Evolutionary conservation across 106 monocot species (phyloP), one percentile per base, ranked within the genome.

Genomic region (Triglochin maritima): DNA sequence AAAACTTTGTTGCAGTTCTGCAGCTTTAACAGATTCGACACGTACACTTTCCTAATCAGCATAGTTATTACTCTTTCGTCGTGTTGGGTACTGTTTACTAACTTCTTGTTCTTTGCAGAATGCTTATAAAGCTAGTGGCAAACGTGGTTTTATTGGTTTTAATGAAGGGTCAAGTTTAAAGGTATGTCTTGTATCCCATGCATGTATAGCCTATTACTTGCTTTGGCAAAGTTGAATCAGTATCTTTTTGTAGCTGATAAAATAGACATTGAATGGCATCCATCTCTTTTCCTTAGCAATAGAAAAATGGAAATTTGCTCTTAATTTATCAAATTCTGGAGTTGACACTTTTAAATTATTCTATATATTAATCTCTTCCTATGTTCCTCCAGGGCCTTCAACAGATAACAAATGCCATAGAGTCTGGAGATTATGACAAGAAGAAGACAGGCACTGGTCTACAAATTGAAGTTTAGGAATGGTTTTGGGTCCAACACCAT

Each of bases 81-180:
- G 47, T 44, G 2, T 63, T 9, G 13, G 63, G 5, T n/a, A 4
- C 5, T 13, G 10, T 12, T 2, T 46, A 9, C 2, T 3, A 48
- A 45, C 49, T 64, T 7, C 64, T 6, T 50, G 52, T 67, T 6
- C 3, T 66, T 48, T 57, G 65, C 66, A 74, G 74, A 74, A 48
- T 66, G 66, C 66, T 58, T 41, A 57, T 3, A 74, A 74, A 59
- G 50, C 17, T 14, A 29, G 56, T 0, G 59, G 65, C 59, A 74
- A 58, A 64, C 59, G 71, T n/a, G 65, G 41, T n/a, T 67, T 46
- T 17, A 47, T 74, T 65, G 59, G 74, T 47, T 74, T 66, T 17
- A 65, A 65, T 13, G 74, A 66, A n/a, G 43, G 15, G 44, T 48
- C 73, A 49, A 74, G 44, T 43, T 67, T 74, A 50, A 74, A 74